Percentiles rank a stretch among this genome's conserved stretches.
These are phyloP conservation scores for Eimeria maxima DNA, from an alignment of 169 alveolate species.

Conservation along the genomic window DNA sequence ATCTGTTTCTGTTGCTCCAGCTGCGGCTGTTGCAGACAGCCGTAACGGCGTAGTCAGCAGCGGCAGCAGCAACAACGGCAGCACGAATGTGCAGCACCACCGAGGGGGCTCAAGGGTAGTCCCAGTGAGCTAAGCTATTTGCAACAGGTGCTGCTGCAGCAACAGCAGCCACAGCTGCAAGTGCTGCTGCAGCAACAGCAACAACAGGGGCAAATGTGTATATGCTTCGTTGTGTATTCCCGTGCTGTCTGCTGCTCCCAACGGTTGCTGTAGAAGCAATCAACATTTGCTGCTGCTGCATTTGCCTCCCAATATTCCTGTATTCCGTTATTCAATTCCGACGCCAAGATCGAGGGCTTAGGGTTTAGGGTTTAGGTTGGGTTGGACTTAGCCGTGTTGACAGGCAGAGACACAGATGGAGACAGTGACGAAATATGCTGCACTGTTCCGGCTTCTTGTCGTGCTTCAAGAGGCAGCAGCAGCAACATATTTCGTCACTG, in stretches of 20 bases:
- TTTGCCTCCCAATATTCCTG: not conserved
- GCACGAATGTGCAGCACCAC: not conserved
- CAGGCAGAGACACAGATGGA: no score
- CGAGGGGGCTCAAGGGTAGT: conserved; percentile 30
- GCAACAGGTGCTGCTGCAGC: not conserved
- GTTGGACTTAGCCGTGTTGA: not conserved
- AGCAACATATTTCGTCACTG: no score
- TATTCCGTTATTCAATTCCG: not conserved
- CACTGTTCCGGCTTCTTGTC: no score
- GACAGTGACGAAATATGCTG: no score
- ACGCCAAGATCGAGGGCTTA: not conserved
- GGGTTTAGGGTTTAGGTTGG: conserved; percentile 25
- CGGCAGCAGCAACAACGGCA: not conserved
- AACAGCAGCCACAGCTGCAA: not conserved
- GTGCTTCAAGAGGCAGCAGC: no score
- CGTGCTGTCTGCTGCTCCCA: not conserved
- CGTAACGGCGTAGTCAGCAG: not conserved
- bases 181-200: not conserved
- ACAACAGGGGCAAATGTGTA: not conserved
- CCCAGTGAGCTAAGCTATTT: not conserved
- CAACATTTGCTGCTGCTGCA: not conserved
- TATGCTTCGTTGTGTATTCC: no score
- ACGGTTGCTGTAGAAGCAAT: not conserved
- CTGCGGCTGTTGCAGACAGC: no score
- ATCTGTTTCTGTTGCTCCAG: not conserved